These are phyloP conservation scores for Zalaria obscura DNA, from an alignment of 2,329 filamentous ascomycete species.

Conservation along the genomic window DNA sequence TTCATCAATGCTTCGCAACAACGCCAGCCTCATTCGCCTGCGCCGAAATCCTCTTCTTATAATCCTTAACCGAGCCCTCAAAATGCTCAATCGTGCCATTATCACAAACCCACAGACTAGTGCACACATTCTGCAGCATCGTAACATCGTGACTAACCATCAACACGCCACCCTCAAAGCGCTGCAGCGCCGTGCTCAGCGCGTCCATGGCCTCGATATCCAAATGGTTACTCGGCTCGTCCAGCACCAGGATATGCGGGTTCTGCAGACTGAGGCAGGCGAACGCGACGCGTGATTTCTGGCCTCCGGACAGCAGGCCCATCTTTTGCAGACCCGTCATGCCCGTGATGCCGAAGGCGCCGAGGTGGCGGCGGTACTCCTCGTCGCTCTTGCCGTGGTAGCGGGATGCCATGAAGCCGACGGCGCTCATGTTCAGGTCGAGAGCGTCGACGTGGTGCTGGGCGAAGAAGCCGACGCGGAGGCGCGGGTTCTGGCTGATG, in stretches of 20 bases:
- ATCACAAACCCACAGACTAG: conserved; percentile 91
- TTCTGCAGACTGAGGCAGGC: conserved; percentile 89
- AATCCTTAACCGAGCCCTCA: conserved; percentile 83
- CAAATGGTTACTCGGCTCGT: conserved; percentile 96
- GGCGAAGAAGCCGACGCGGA: conserved; percentile 91
- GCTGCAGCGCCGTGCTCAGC: conserved; percentile 64
- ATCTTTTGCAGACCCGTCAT: conserved; percentile 96
- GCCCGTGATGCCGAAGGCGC: conserved; percentile 73
- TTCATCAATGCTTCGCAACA: conserved; percentile 39
- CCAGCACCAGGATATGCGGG: conserved; percentile 91
- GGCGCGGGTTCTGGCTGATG: conserved; percentile 75
- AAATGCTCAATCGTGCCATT: conserved; percentile 91
- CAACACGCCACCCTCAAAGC: conserved; percentile 86
- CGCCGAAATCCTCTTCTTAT: conserved; percentile 90
- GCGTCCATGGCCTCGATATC: conserved; percentile 99
- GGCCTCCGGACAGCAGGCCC: conserved; percentile 83
- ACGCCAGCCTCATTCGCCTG: conserved; percentile 84
- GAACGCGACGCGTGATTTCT: conserved; percentile 96
- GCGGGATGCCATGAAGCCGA: conserved; percentile 88
- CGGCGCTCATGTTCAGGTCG: conserved; percentile 75
- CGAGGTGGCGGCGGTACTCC: conserved; percentile 89
- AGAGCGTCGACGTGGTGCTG: conserved; percentile 97
- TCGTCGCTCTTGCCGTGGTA: conserved; percentile 89
- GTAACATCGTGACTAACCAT: conserved; percentile 99
- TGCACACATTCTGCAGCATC: conserved; percentile 94